Conservation (phyloP, 192 early-diverging fungal genomes). For the Obelidium mucronatum region DNA sequence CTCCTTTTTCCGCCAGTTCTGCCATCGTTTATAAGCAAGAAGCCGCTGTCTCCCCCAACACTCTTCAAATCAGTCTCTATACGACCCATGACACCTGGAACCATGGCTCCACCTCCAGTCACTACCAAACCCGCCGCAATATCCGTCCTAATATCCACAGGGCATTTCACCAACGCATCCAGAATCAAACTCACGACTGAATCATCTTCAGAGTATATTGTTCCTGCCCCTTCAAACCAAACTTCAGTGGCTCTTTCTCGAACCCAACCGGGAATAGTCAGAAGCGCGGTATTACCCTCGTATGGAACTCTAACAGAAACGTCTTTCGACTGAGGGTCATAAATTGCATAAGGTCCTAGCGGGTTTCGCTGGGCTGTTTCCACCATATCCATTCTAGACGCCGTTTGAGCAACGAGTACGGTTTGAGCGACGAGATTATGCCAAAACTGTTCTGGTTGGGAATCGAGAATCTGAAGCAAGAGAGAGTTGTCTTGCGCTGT, state of each 20-base stretch:
- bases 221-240: constrained; percentile 60
- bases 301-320: not conserved
- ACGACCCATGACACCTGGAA: constrained; percentile 74
- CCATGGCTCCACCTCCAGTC: constrained; percentile 77
- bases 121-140: constrained; percentile 73
- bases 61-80: constrained; percentile 68
- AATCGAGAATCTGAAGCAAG: constrained; percentile 41
- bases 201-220: constrained; percentile 62
- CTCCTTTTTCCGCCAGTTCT: constrained; percentile 23
- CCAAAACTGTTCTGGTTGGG: constrained; percentile 59
- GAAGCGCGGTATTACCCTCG: not conserved
- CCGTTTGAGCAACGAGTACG: constrained; percentile 58
- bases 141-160: constrained; percentile 74
- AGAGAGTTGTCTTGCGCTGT: constrained; percentile 30
- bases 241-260: constrained; percentile 82
- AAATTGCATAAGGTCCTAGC: constrained; percentile 27
- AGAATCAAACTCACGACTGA: constrained; percentile 64
- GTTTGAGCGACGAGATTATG: constrained; percentile 75
- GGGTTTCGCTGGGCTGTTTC: constrained; percentile 53
- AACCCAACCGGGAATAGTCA: constrained; percentile 82
- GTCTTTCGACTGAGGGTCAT: constrained; percentile 2
- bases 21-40: constrained; percentile 46
- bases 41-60: constrained; percentile 50
- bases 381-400: not conserved
- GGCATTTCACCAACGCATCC: constrained; percentile 65